phyloP scores from a whole-genome alignment of 208 protist genomes.

The Eutreptiella sp. region DNA sequence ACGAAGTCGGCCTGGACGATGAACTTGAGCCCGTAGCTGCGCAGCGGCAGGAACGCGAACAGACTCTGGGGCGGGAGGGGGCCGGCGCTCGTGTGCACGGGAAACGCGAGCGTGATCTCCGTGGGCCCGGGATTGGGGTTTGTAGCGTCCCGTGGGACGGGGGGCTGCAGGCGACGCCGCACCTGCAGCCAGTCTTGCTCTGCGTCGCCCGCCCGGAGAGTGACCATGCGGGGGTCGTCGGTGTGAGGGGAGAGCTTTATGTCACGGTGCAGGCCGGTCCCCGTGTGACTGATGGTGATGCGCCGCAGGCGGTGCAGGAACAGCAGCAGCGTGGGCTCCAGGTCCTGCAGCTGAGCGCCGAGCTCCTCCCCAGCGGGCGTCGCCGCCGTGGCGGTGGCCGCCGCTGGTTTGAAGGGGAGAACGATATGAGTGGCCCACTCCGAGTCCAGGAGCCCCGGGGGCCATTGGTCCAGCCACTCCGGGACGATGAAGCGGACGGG shows the following conservation, averaged over 20 bases:
- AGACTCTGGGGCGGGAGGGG: too few relatives aligned
- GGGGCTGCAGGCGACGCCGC: too few relatives aligned
- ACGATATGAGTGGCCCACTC: conserved; percentile 20
- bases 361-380: background rate
- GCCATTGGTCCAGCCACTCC: conserved; percentile 13
- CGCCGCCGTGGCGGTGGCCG: conserved; percentile 17
- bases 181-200: too few relatives aligned
- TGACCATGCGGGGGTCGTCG: too few relatives aligned
- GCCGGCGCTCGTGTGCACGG: background rate
- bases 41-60: conserved; percentile 34
- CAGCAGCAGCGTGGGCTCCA: conserved; percentile 16
- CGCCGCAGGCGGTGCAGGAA: conserved; percentile 10
- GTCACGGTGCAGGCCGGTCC: background rate
- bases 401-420: conserved; percentile 25
- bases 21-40: conserved; percentile 29
- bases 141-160: too few relatives aligned
- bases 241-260: conserved; percentile 11
- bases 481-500: conserved; percentile 41
- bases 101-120: conserved; percentile 30
- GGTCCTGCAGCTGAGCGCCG: conserved; percentile 14
- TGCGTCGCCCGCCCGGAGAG: too few relatives aligned
- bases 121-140: too few relatives aligned
- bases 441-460: too few relatives aligned
- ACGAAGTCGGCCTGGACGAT: conserved; percentile 35
- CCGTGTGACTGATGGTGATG: conserved; percentile 5